Percentiles rank a stretch among this genome's conserved stretches.
phyloP scores from a whole-genome alignment of 2,329 filamentous ascomycete genomes.

The Venturia aucupariae region DNA sequence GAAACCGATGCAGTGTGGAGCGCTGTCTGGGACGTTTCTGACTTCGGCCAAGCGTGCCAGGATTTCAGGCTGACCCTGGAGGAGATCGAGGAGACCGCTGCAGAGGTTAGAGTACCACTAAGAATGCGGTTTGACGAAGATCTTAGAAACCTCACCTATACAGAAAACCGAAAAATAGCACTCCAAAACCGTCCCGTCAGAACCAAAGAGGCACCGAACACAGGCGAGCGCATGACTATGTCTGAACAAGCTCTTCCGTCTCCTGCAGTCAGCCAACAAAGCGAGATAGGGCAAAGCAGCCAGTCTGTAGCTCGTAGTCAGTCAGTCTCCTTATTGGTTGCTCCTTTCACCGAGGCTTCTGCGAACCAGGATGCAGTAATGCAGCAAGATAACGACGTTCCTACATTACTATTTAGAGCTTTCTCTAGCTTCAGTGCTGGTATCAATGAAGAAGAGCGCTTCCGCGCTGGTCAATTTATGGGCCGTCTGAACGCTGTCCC shows the following conservation, averaged over 20 bases:
- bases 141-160: background rate
- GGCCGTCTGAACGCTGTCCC: background rate
- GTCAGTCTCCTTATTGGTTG: too few relatives aligned
- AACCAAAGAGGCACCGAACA: background rate
- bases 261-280: background rate
- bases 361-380: background rate
- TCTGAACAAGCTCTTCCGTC: background rate
- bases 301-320: background rate
- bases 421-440: background rate
- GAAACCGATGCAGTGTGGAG: background rate
- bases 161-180: background rate
- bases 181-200: background rate
- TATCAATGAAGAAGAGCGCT: background rate
- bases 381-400: background rate
- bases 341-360: background rate
- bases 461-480: background rate
- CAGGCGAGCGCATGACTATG: background rate
- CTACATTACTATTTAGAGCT: background rate
- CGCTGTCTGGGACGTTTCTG: background rate
- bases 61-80: background rate
- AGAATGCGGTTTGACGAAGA: background rate
- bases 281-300: too few relatives aligned
- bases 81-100: background rate
- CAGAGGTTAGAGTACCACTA: background rate
- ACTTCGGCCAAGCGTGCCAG: background rate